These are phyloP conservation scores for Plectranthus barbatus DNA, from an alignment of 257 asterid genomes.

Conservation along the genomic window DNA sequence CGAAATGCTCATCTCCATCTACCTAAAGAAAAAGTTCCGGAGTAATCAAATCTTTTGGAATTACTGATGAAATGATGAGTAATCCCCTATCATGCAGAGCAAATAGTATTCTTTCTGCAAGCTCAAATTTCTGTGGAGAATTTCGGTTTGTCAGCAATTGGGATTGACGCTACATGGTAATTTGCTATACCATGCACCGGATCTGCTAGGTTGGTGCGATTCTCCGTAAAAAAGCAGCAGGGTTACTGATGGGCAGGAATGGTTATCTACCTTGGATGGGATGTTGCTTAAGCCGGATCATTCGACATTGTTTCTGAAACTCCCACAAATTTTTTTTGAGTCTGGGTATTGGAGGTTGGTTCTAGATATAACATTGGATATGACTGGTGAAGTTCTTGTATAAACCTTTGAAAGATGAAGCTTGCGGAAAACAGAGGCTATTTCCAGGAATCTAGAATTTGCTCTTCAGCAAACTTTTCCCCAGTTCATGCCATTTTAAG, in stretches of 20 bases:
- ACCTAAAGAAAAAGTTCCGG: conserved; percentile 59
- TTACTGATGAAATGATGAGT: conserved; percentile 35
- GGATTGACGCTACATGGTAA: not conserved
- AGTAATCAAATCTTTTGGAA: conserved; percentile 85
- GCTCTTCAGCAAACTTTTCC: not conserved
- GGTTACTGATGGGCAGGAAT: not conserved
- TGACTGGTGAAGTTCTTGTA: not conserved
- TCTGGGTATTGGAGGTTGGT: conserved; percentile 3
- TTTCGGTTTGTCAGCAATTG: not conserved
- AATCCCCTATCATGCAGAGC: not conserved
- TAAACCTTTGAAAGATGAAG: conserved; percentile 6
- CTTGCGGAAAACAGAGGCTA: not conserved
- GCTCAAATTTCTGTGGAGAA: conserved; percentile 1
- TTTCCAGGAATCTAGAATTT: not conserved
- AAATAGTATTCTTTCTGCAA: not conserved
- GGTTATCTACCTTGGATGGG: not conserved
- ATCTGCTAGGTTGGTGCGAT: not conserved
- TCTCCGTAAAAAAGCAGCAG: not conserved
- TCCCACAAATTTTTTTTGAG: not conserved
- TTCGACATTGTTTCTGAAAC: not conserved
- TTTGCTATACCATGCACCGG: not conserved
- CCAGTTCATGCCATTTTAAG: not conserved
- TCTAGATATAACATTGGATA: not conserved
- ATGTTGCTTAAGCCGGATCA: not conserved
- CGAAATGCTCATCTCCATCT: conserved; percentile 42